phyloP scores from a whole-genome alignment of 768 basidiomycete species.

The Suillus paluster region DNA sequence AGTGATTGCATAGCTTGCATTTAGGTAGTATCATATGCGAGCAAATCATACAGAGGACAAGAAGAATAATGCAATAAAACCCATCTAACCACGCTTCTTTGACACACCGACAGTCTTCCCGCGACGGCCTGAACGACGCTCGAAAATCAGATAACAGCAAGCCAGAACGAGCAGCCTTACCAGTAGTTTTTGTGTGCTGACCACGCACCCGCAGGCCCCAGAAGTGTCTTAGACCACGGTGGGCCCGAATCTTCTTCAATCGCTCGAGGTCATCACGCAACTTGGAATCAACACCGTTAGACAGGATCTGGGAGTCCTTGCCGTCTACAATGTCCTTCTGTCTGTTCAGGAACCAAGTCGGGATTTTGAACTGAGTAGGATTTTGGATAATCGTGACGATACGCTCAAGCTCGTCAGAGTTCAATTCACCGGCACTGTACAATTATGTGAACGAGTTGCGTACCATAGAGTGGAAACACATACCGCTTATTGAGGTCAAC shows the following conservation, averaged over 20 bases:
- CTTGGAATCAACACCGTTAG: constrained; percentile 97
- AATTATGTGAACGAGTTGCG: constrained; percentile 11
- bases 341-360: constrained; percentile 99
- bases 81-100: constrained; percentile 76
- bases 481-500: constrained; percentile 99
- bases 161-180: constrained; percentile 44
- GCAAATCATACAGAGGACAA: not conserved
- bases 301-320: constrained; percentile 94
- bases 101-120: constrained; percentile 97
- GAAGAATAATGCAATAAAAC: constrained; percentile 6
- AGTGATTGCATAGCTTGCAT: not conserved
- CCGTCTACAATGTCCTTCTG: constrained; percentile 98
- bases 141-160: not conserved
- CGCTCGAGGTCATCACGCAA: constrained; percentile 98
- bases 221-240: constrained; percentile 91
- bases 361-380: constrained; percentile 99
- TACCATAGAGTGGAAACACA: constrained; percentile 29
- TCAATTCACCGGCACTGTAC: constrained; percentile 93
- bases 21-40: not conserved
- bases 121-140: constrained; percentile 68
- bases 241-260: constrained; percentile 98
- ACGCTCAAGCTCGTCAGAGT: constrained; percentile 99
- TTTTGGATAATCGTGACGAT: constrained; percentile 99
- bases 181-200: constrained; percentile 99
- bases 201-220: constrained; percentile 96